Evolutionary conservation across 345 rosid genomes (phyloP), one percentile per base, ranked within the genome.

Genomic region (Aquilaria yunnanensis): DNA sequence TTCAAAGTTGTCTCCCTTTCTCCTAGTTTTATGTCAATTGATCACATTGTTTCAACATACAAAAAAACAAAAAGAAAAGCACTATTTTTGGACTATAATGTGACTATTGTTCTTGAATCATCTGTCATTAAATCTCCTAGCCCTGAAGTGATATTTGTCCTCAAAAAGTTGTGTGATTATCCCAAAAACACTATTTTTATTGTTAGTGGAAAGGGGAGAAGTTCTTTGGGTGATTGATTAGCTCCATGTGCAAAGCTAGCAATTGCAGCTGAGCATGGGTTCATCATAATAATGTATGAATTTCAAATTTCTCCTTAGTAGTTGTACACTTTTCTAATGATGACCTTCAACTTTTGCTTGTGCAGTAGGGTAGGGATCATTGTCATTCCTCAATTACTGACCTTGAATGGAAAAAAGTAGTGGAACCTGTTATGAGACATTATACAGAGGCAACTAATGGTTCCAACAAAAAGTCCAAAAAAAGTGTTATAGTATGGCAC

Each of bases 401-500:
- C 68, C 72, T 75, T 63, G 83, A 76, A 62, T 79, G 83, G 83
- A 76, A 64, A 56, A 68, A 73, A 29, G 60, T 66, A 2, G 83
- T 73, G 48, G 80, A 79, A 68, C 83, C 83, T 32, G 57, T 79
- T 41, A 79, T 79, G 83, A 67, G 54, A 52, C 64, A 12, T 1
- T 79, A 79, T 55, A 76, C 67, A 13, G 83, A 79, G 50, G 66
- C 83, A 51, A 75, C 83, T 14, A 80, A 79, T 76, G 83, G 83
- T 48, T 76, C 83, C 69, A 73, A n/a, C 58, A 79, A 75, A 30
- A 80, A 79, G 66, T 32, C 14, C 6, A 79, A 79, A 63, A 78
- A 79, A 43, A 79, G 83, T 50, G 83, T 76, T 59, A 47, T 75
- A 64, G 83, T 79, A 46, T 79, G 83, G 83, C 83, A 79, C 70